Conservation (phyloP, 495 filamentous ascomycete species). For the Daldinia decipiens region DNA sequence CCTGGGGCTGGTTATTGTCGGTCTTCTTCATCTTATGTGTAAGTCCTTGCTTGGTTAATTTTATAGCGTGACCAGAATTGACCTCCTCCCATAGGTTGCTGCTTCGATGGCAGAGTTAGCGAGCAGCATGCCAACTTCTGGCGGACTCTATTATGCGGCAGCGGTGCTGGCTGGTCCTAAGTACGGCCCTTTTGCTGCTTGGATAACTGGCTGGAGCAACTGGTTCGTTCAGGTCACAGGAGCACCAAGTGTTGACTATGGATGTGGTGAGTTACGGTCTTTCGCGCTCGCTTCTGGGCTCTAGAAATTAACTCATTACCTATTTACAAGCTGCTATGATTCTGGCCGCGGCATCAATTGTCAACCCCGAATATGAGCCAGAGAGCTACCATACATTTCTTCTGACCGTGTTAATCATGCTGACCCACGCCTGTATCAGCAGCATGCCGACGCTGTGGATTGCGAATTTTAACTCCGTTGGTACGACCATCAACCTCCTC, state of each 20-base stretch:
- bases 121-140: conserved; percentile 60
- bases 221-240: conserved; percentile 77
- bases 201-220: conserved; percentile 80
- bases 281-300: too few species aligned
- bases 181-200: conserved; percentile 79
- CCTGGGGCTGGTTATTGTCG: conserved; percentile 82
- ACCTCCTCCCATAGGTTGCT: conserved; percentile 24
- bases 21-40: conserved; percentile 81
- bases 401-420: conserved; percentile 73
- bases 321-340: conserved; percentile 70
- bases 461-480: conserved; percentile 78
- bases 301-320: conserved; percentile 55
- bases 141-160: conserved; percentile 81
- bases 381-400: conserved; percentile 76
- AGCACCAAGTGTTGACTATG: conserved; percentile 68
- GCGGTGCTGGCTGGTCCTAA: conserved; percentile 81
- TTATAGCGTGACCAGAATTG: conserved; percentile 69
- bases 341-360: conserved; percentile 74
- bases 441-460: conserved; percentile 80
- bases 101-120: conserved; percentile 45
- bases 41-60: conserved; percentile 55
- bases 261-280: conserved; percentile 42
- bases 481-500: conserved; percentile 79
- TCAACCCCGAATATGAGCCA: conserved; percentile 71
- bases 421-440: conserved; percentile 75